A percentile compares a stretch with the other conserved stretches of the same genome.
These are phyloP conservation scores for Scedosporium dehoogii DNA, from an alignment of 2,329 filamentous ascomycete species.

Conservation along the genomic window DNA sequence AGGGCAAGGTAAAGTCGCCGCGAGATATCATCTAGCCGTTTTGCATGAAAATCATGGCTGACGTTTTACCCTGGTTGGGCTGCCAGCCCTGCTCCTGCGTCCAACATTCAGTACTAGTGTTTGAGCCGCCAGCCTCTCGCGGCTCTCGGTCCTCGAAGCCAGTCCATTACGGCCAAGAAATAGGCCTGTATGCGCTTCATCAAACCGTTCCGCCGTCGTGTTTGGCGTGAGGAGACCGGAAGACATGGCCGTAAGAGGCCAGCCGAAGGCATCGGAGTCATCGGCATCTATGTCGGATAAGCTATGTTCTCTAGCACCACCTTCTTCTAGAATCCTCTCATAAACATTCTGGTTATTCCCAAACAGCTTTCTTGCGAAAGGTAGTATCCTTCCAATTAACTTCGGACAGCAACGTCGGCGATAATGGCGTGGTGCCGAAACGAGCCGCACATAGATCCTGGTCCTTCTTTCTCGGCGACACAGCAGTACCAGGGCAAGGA, in stretches of 20 bases:
- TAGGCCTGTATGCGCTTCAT: neutral
- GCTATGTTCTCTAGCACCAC: slow-evolving; percentile 66
- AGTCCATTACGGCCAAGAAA: slow-evolving; percentile 58
- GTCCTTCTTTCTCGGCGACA: neutral
- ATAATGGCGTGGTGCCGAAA: neutral
- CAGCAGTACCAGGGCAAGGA: slow-evolving; percentile 64
- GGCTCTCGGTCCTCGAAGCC: slow-evolving; percentile 73
- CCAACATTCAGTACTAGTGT: slow-evolving; percentile 45
- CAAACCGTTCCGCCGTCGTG: neutral
- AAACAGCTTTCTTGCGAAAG: slow-evolving; percentile 56
- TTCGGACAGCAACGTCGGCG: neutral
- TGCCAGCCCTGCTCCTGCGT: slow-evolving; percentile 45
- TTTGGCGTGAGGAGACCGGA: neutral
- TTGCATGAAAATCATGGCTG: slow-evolving; percentile 13
- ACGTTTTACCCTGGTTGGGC: slow-evolving; percentile 43
- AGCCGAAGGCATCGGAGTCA: slow-evolving; percentile 47
- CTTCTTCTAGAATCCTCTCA: slow-evolving; percentile 79
- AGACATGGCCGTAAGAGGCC: neutral
- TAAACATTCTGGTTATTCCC: slow-evolving; percentile 50
- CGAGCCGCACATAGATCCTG: neutral
- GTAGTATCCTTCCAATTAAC: slow-evolving; percentile 11
- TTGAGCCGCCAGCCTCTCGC: slow-evolving; percentile 60
- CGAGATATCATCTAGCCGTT: slow-evolving; percentile 26
- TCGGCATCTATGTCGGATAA: slow-evolving; percentile 57
- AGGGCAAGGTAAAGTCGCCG: slow-evolving; percentile 15